Evolutionary conservation across 2,329 filamentous ascomycete species (phyloP).

Genomic region (Trichoderma sp.): DNA sequence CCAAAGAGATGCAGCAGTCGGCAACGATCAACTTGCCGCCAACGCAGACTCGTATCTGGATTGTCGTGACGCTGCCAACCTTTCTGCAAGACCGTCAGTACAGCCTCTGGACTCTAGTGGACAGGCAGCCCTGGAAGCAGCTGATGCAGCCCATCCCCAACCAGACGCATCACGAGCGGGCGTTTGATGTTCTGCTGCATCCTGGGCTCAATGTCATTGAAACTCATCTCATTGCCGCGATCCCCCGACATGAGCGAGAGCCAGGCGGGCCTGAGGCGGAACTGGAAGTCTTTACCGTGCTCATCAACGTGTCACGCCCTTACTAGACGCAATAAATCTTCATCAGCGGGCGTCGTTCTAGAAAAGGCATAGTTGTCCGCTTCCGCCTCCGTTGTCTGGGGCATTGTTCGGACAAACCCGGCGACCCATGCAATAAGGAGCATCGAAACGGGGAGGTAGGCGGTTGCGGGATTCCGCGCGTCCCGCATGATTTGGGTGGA

Average conservation of each 20-base stretch:
- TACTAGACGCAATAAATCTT: conserved; percentile 1
- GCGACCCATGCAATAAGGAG: not conserved
- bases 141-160: conserved; percentile 48
- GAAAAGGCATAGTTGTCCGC: not conserved
- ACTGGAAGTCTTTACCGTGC: conserved; percentile 74
- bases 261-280: conserved; percentile 63
- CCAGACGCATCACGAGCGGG: conserved; percentile 57
- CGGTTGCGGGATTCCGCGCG: not conserved
- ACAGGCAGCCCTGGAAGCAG: conserved; percentile 59
- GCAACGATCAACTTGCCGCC: conserved; percentile 67
- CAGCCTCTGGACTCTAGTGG: conserved; percentile 71
- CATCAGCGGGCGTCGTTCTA: not conserved
- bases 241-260: conserved; percentile 57
- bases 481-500: not conserved
- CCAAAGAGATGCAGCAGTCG: conserved; percentile 65
- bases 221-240: conserved; percentile 70
- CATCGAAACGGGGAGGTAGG: not conserved
- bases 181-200: conserved; percentile 71
- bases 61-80: conserved; percentile 63
- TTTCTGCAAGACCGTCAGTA: conserved; percentile 65
- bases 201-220: conserved; percentile 75
- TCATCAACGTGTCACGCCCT: conserved; percentile 57
- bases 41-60: conserved; percentile 66
- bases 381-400: not conserved
- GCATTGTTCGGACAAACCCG: not conserved